A percentile compares a stretch with the other conserved stretches of the same genome.
These are phyloP conservation scores for Blastobotrys parvus DNA, from an alignment of 805 yeast genomes.

Conservation along the genomic window DNA sequence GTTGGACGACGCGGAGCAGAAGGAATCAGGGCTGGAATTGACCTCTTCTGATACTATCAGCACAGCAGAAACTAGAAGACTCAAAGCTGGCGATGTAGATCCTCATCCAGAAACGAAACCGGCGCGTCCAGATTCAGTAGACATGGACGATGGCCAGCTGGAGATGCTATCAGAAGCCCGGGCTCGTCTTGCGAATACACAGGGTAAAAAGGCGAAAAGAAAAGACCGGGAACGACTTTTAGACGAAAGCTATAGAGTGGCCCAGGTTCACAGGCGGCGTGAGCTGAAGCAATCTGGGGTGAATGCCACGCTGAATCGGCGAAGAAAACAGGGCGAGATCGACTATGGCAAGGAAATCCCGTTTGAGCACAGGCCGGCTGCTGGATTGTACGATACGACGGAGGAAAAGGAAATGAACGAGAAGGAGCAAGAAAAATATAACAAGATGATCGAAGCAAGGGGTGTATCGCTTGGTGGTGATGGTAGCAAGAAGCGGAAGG, in stretches of 20 bases:
- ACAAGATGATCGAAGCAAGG: constrained; percentile 28
- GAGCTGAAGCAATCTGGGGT: constrained; percentile 23
- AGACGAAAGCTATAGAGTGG: constrained; percentile 67
- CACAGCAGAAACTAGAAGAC: constrained; percentile 22
- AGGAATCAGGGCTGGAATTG: constrained; percentile 26
- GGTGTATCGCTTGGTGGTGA: constrained; percentile 19
- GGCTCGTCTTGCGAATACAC: constrained; percentile 84
- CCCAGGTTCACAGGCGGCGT: constrained; percentile 63
- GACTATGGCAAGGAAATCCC: constrained; percentile 83
- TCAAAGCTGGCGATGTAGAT: constrained; percentile 50
- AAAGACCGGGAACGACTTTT: constrained; percentile 78
- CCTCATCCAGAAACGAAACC: constrained; percentile 68
- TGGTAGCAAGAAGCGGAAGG: constrained; percentile 16
- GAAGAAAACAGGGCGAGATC: constrained; percentile 47
- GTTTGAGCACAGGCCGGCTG: constrained; percentile 59
- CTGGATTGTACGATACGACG: constrained; percentile 59
- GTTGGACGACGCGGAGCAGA: constrained; percentile 42
- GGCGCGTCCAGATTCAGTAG: constrained; percentile 73
- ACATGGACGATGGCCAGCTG: constrained; percentile 76
- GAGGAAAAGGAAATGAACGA: constrained; percentile 46
- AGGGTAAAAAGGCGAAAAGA: constrained; percentile 89
- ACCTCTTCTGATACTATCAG: constrained; percentile 37
- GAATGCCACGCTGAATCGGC: constrained; percentile 28
- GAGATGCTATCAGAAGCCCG: constrained; percentile 95
- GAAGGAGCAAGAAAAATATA: constrained; percentile 35